Evolutionary conservation across 768 basidiomycete genomes (phyloP).

Genomic region (Naganishia antarctica): DNA sequence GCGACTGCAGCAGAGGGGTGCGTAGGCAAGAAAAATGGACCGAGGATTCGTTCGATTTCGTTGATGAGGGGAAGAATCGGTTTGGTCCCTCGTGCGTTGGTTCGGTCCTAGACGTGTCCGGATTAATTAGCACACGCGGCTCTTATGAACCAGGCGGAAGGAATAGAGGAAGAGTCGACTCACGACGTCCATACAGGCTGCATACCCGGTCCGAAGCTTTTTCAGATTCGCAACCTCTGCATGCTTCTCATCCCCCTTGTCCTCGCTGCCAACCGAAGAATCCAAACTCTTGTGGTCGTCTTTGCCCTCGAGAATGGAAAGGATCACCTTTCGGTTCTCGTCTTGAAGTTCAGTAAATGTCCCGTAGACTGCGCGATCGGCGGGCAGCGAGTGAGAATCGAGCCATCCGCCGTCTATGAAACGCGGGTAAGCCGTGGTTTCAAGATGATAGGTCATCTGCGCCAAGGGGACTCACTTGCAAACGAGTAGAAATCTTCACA

Average conservation of each 20-base stretch:
- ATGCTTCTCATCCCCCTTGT: conserved; percentile 44
- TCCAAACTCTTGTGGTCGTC: conserved; percentile 8
- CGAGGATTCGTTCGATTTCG: conserved; percentile 52
- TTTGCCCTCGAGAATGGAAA: conserved; percentile 61
- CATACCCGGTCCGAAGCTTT: conserved; percentile 59
- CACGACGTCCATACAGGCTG: conserved; percentile 73
- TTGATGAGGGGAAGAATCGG: conserved; percentile 68
- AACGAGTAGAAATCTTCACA: conserved; percentile 94
- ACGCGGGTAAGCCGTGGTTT: not conserved
- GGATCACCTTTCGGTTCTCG: conserved; percentile 71
- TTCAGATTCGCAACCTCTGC: conserved; percentile 58
- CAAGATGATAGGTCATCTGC: not conserved
- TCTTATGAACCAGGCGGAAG: not conserved
- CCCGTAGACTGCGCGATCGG: conserved; percentile 70
- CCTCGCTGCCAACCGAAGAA: conserved; percentile 17
- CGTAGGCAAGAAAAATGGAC: conserved; percentile 31
- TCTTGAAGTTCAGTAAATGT: conserved; percentile 67
- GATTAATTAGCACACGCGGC: too few species aligned
- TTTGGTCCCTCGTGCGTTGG: conserved; percentile 66
- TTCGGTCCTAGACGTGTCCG: conserved; percentile 47
- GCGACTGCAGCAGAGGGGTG: conserved; percentile 23
- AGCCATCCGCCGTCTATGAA: conserved; percentile 80
- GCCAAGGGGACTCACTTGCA: conserved; percentile 63
- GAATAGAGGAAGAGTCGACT: conserved; percentile 14
- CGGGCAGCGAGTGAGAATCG: conserved; percentile 72